Evolutionary conservation across 306 rosid species (phyloP), one percentile per base, ranked within the genome.

Genomic region (Casuarina glauca): DNA sequence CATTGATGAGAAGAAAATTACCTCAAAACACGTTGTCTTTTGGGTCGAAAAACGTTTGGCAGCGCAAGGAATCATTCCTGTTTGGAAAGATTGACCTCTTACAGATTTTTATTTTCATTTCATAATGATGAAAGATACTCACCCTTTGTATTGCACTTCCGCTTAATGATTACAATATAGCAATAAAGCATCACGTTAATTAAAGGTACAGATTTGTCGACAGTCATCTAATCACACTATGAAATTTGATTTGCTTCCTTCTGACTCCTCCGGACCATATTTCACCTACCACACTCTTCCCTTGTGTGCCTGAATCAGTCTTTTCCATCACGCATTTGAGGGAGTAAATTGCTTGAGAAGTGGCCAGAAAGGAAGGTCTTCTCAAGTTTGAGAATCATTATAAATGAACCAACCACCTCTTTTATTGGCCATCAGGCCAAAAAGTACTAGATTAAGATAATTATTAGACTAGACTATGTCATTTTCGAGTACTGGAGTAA

Each of bases 1-100:
- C 2, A 12, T 90, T 51, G 99, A 95, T 68, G 99, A 95, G 87
- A 95, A 88, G 96, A 95, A 86, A 82, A 81, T 93, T 12, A 91
- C 96, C 2, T 90, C 90, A 77, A 93, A 75, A 54, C 99, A 42
- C 74, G 39, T 95, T 53, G 82, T 95, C 52, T 95, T 91, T 74
- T 93, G 99, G 99, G 92, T 95, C 72, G 96, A 93, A 83, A 95
- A 95, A 80, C 97, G 99, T 75, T 86, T 95, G 86, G 99, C 99
- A 68, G 97, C 99, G 32, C 99, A 95, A 80, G 97, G 99, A 78
- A 89, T 95, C 77, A 90, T 91, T 75, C 97, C 97, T 51, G 93
- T 95, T 39, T 93, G 97, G 99, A 87, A 82, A 78, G 93, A 90
- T 57, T 92, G 52, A 87, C 74, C 64, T 49, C 73, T 16, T 78